phyloP scores from a whole-genome alignment of 2,329 filamentous ascomycete genomes.

The Cordyceps militaris region DNA sequence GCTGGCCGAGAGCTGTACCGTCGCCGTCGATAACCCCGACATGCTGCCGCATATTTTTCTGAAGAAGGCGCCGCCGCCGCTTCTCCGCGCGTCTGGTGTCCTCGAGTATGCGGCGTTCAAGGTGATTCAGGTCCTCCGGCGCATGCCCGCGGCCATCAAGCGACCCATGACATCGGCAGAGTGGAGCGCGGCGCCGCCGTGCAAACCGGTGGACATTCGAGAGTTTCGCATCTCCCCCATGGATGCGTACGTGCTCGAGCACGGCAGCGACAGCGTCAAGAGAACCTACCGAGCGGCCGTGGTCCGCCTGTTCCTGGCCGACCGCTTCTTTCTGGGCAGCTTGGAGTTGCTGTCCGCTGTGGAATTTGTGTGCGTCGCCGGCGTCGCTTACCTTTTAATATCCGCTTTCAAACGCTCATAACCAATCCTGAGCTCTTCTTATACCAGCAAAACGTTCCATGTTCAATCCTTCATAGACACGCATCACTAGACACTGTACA shows the following conservation, averaged over 20 bases:
- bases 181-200: slow-evolving; percentile 4
- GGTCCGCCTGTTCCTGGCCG: slow-evolving; percentile 37
- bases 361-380: background rate
- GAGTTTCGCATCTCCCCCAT: slow-evolving; percentile 43
- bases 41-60: slow-evolving; percentile 40
- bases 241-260: slow-evolving; percentile 40
- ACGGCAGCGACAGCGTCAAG: slow-evolving; percentile 21
- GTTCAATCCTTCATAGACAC: too few relatives aligned
- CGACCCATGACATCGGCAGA: slow-evolving; percentile 34
- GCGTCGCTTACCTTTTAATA: background rate
- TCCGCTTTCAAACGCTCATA: background rate
- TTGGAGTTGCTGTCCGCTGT: slow-evolving; percentile 23
- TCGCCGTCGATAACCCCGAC: slow-evolving; percentile 49
- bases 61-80: slow-evolving; percentile 26
- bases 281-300: slow-evolving; percentile 32
- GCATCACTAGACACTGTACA: background rate
- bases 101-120: slow-evolving; percentile 37
- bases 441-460: background rate
- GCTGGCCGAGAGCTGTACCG: slow-evolving; percentile 49
- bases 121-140: slow-evolving; percentile 37
- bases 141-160: slow-evolving; percentile 33
- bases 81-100: slow-evolving; percentile 26
- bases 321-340: slow-evolving; percentile 33
- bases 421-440: background rate
- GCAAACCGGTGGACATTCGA: slow-evolving; percentile 33